Percentiles rank a stretch among this genome's conserved stretches.
Conservation (phyloP, 2,329 filamentous ascomycete genomes). For the Ophiostoma sp. region DNA sequence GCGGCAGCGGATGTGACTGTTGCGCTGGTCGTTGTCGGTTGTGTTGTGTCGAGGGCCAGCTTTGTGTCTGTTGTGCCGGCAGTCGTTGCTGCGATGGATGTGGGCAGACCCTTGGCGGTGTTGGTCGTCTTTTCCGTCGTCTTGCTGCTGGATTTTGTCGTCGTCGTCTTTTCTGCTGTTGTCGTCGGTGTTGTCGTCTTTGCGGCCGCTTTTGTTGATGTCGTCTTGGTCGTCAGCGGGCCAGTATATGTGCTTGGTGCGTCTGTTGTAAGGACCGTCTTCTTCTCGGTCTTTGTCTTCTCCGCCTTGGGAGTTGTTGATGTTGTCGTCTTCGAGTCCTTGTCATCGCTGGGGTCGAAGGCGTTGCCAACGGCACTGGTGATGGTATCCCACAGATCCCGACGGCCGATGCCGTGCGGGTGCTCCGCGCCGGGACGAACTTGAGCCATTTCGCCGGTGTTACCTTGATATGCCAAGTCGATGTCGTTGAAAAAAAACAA, state of each 20-base stretch:
- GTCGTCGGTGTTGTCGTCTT: constrained; percentile 22
- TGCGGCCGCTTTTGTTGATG: constrained; percentile 9
- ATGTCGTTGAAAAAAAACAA: background rate
- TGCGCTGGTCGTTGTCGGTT: constrained; percentile 1
- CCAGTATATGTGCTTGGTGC: constrained; percentile 15
- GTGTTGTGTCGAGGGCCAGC: constrained; percentile 25
- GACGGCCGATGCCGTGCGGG: background rate
- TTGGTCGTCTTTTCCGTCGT: constrained; percentile 15
- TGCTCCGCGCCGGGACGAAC: background rate
- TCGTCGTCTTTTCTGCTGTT: constrained; percentile 11
- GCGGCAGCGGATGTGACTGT: background rate
- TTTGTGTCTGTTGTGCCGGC: constrained; percentile 16
- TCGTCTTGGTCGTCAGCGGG: constrained; percentile 24
- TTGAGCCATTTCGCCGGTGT: background rate
- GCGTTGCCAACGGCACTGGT: constrained; percentile 29
- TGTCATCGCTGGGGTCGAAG: constrained; percentile 20
- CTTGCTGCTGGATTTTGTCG: background rate
- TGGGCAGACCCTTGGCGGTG: constrained; percentile 6
- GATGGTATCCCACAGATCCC: constrained; percentile 28
- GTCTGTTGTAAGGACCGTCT: constrained; percentile 15
- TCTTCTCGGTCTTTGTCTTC: constrained; percentile 11
- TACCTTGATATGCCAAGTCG: background rate
- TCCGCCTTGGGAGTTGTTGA: background rate
- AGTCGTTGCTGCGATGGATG: constrained; percentile 10
- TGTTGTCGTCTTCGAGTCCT: constrained; percentile 3